A percentile compares a stretch with the other conserved stretches of the same genome.
Evolutionary conservation across 2,329 filamentous ascomycete genomes (phyloP).

Genomic region (Botryotinia narcissicola): DNA sequence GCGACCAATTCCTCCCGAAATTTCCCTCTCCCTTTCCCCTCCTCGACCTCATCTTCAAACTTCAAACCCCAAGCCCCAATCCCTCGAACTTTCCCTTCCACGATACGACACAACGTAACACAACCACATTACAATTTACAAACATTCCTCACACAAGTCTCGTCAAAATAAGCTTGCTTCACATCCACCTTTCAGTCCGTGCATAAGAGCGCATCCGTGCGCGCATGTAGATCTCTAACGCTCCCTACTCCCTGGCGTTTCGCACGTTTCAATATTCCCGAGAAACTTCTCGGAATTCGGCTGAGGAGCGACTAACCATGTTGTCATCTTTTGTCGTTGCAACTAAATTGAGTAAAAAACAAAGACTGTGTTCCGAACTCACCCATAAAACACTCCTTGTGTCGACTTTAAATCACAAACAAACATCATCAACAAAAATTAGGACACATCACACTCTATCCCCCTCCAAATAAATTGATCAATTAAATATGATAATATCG

Average conservation of each 20-base stretch:
- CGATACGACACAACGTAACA: not conserved
- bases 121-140: not conserved
- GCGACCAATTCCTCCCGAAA: not conserved
- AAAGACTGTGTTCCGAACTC: not conserved
- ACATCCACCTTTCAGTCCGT: not conserved
- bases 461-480: conserved; percentile 1
- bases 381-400: not conserved
- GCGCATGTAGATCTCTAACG: not conserved
- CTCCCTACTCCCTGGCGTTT: not conserved
- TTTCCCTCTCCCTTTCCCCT: not conserved
- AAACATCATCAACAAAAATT: not conserved
- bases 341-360: not conserved
- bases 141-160: not conserved
- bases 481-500: conserved; percentile 21
- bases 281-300: not conserved
- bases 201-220: not conserved
- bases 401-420: not conserved
- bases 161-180: not conserved
- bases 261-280: not conserved
- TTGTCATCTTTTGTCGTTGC: not conserved
- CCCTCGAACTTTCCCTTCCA: not conserved
- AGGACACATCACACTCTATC: not conserved
- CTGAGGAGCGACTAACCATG: not conserved
- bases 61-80: too few relatives aligned
- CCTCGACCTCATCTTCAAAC: too few relatives aligned